A percentile compares a stretch with the other conserved stretches of the same genome.
phyloP scores from a whole-genome alignment of 2,329 filamentous ascomycete species.

The Claviceps arundinis region DNA sequence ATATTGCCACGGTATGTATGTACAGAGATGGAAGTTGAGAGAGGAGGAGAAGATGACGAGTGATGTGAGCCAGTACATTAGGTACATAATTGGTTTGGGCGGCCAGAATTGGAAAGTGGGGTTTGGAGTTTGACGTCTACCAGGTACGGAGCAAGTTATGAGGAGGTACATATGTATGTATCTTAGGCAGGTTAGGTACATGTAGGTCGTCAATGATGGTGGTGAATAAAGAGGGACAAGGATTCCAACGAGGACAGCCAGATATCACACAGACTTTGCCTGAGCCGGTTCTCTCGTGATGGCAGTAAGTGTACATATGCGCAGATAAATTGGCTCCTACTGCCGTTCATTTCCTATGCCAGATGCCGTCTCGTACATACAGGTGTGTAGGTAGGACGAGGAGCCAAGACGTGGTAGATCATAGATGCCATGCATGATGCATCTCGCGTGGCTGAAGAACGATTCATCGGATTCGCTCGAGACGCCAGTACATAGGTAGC shows the following conservation, averaged over 20 bases:
- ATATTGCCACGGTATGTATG: not conserved
- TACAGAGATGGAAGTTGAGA: not conserved
- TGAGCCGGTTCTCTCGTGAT: not conserved
- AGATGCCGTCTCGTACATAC: conserved; percentile 1
- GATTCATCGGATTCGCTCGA: not conserved
- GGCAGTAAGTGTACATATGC: conserved; percentile 1
- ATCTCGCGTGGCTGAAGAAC: conserved; percentile 6
- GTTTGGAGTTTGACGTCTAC: not conserved
- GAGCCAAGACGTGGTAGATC: conserved; percentile 1
- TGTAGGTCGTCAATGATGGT: too few relatives aligned
- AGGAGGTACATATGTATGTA: too few relatives aligned
- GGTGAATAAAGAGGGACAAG: too few relatives aligned
- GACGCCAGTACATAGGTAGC: not conserved
- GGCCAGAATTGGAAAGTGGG: not conserved
- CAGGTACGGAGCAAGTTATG: too few relatives aligned
- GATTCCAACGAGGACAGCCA: too few relatives aligned
- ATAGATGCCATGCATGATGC: conserved; percentile 4
- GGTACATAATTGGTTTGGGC: not conserved
- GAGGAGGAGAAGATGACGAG: not conserved
- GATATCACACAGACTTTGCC: not conserved
- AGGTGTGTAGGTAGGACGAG: not conserved
- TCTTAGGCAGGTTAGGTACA: too few relatives aligned
- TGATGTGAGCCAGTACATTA: not conserved
- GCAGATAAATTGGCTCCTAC: not conserved
- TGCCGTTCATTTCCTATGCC: not conserved